phyloP scores from a whole-genome alignment of 805 yeast genomes.

The Hanseniaspora vineae region DNA sequence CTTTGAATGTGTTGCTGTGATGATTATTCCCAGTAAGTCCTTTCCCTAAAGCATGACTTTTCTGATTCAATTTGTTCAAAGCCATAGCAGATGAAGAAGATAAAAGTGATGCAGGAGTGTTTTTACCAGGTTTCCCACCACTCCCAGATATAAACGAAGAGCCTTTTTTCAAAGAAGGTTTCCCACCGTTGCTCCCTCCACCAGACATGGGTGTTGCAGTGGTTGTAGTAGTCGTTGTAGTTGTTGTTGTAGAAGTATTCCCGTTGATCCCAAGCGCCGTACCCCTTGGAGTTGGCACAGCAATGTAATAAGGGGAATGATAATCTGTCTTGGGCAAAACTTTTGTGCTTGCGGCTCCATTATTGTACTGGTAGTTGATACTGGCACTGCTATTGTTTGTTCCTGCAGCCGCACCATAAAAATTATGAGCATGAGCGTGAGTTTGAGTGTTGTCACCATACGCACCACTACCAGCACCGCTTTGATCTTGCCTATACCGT shows the following conservation, averaged over 20 bases:
- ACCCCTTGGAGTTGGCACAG: slow-evolving; percentile 23
- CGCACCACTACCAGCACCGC: too few relatives aligned
- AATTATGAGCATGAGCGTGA: too few relatives aligned
- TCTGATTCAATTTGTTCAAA: not conserved
- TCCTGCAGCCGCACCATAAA: too few relatives aligned
- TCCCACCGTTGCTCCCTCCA: not conserved
- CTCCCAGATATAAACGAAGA: too few relatives aligned
- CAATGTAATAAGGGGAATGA: slow-evolving; percentile 22
- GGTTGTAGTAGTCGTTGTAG: slow-evolving; percentile 2
- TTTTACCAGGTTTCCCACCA: too few relatives aligned
- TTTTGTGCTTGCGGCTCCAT: slow-evolving; percentile 8
- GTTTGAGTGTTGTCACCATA: too few relatives aligned
- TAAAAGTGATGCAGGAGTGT: too few relatives aligned
- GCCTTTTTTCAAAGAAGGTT: not conserved
- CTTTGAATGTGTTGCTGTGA: not conserved
- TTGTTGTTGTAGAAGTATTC: not conserved
- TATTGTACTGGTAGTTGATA: too few relatives aligned
- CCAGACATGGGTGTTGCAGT: not conserved
- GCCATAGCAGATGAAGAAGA: not conserved
- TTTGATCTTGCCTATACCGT: too few relatives aligned
- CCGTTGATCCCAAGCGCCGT: slow-evolving; percentile 2
- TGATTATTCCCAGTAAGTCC: too few relatives aligned
- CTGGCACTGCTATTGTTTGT: too few relatives aligned
- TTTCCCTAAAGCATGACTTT: too few relatives aligned
- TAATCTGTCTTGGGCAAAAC: slow-evolving; percentile 18